phyloP scores from a whole-genome alignment of 768 basidiomycete species.

The Scleroderma bovista region DNA sequence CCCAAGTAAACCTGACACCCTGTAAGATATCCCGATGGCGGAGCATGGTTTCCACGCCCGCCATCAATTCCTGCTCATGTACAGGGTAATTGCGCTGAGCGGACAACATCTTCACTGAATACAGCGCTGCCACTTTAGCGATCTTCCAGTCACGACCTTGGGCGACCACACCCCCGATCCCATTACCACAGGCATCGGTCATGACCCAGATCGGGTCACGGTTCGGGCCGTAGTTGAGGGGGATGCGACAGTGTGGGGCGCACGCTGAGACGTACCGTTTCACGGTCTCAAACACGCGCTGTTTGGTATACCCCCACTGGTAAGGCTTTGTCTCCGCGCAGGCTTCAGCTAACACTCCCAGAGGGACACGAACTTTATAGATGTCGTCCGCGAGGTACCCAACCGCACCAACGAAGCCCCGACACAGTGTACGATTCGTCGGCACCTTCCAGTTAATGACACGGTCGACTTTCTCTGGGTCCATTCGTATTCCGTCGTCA shows the following conservation, averaged over 20 bases:
- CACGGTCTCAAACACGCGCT: background rate
- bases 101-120: background rate
- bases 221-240: background rate
- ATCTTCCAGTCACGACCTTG: background rate
- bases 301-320: background rate
- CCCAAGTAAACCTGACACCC: background rate
- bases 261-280: background rate
- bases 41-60: background rate
- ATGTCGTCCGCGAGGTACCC: background rate
- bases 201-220: background rate
- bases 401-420: conserved; percentile 3
- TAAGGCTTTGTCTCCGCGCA: background rate
- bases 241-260: background rate
- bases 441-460: conserved; percentile 17
- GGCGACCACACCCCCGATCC: background rate
- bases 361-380: background rate
- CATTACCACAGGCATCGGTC: background rate
- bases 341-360: background rate
- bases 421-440: background rate
- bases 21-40: background rate
- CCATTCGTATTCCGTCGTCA: conserved; percentile 38
- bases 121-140: background rate
- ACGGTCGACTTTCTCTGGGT: conserved; percentile 37
- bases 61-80: background rate
- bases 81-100: background rate